These are phyloP conservation scores for Sporobolomyces pararoseus DNA, from an alignment of 768 basidiomycete genomes.

Conservation along the genomic window DNA sequence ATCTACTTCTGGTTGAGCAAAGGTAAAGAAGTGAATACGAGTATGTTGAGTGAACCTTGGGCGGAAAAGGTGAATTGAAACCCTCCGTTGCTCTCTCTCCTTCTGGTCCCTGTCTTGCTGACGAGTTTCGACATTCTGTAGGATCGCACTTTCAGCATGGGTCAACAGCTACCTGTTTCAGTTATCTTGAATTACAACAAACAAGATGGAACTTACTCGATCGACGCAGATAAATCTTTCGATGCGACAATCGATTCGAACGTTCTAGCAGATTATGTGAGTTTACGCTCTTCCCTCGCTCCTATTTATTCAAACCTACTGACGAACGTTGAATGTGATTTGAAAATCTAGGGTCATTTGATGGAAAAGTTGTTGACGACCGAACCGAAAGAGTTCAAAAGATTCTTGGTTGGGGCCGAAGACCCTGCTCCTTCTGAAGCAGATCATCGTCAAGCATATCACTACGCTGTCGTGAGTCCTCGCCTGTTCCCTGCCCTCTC, in stretches of 20 bases:
- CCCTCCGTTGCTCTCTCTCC: not conserved
- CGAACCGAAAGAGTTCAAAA: conserved; percentile 61
- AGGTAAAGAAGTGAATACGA: conserved; percentile 63
- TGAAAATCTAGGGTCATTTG: conserved; percentile 64
- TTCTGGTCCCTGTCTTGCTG: not conserved
- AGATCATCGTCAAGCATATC: conserved; percentile 64
- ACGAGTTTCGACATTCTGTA: conserved; percentile 44
- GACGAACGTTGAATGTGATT: not conserved
- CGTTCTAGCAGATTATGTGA: conserved; percentile 33
- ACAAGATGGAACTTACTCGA: conserved; percentile 47
- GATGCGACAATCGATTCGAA: conserved; percentile 27
- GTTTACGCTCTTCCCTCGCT: not conserved
- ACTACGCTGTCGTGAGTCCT: conserved; percentile 68
- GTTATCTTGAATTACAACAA: conserved; percentile 61
- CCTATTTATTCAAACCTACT: not conserved
- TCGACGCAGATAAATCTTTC: conserved; percentile 51
- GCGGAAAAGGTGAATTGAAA: conserved; percentile 28
- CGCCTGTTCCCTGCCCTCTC: not conserved
- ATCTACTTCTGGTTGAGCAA: conserved; percentile 82
- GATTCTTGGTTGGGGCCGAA: conserved; percentile 51
- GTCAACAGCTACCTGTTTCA: conserved; percentile 71
- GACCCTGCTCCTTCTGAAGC: conserved; percentile 47
- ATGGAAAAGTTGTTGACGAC: conserved; percentile 83
- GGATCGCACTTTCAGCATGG: conserved; percentile 66
- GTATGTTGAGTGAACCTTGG: conserved; percentile 62